A percentile compares a stretch with the other conserved stretches of the same genome.
Conservation (phyloP, 768 basidiomycete genomes). For the Daedalea quercina region DNA sequence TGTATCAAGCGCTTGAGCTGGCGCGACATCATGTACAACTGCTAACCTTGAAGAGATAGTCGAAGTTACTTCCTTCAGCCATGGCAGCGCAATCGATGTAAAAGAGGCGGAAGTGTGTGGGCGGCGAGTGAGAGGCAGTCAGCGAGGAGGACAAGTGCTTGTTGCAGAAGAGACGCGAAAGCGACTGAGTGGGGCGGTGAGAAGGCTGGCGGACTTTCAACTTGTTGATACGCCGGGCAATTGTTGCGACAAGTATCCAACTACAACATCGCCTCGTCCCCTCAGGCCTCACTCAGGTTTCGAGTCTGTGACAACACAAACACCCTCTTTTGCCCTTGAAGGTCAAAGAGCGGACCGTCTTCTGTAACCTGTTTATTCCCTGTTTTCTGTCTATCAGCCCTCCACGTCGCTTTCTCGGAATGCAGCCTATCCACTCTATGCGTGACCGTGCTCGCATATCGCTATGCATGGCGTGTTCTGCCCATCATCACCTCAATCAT, state of each 20-base stretch:
- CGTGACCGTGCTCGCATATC: too few species aligned
- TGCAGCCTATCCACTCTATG: too few species aligned
- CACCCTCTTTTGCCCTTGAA: too few species aligned
- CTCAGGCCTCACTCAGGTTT: too few species aligned
- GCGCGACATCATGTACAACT: not conserved
- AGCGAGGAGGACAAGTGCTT: not conserved
- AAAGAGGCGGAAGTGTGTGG: constrained; percentile 16
- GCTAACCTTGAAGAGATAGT: constrained; percentile 95
- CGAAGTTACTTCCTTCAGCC: constrained; percentile 94
- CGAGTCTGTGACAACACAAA: too few species aligned
- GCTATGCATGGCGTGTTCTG: too few species aligned
- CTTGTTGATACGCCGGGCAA: not conserved
- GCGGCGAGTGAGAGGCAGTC: too few species aligned
- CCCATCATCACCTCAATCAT: too few species aligned
- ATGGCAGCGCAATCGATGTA: constrained; percentile 33
- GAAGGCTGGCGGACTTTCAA: not conserved
- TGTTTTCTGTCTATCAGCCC: too few species aligned
- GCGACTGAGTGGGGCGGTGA: constrained; percentile 5
- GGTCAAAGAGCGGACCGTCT: too few species aligned
- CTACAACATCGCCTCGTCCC: not conserved
- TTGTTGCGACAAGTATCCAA: not conserved
- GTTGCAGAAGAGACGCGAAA: not conserved
- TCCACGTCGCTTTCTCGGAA: too few species aligned
- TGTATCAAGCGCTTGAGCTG: not conserved
- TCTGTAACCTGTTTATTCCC: too few species aligned